A percentile compares a stretch with the other conserved stretches of the same genome.
phyloP scores from a whole-genome alignment of 306 rosid genomes.

The Geum urbanum region DNA sequence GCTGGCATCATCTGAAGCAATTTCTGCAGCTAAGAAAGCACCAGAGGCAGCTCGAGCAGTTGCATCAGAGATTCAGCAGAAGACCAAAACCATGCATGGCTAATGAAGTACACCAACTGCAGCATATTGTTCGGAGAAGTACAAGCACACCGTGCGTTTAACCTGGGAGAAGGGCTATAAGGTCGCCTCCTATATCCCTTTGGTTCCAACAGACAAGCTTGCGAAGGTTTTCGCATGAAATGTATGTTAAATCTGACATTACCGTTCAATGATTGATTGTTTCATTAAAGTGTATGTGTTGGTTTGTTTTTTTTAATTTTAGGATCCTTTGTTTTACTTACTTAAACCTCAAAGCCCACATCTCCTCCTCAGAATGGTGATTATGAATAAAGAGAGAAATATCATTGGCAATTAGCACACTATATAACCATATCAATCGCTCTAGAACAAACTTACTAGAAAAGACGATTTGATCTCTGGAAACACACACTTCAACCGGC shows the following conservation, averaged over 20 bases:
- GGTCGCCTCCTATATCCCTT: constrained; percentile 41
- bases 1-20: constrained; percentile 59
- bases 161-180: constrained; percentile 42
- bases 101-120: constrained; percentile 50
- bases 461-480: too few relatives aligned
- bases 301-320: neutral
- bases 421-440: too few relatives aligned
- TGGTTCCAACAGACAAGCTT: constrained; percentile 41
- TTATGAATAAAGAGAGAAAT: too few relatives aligned
- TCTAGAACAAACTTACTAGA: too few relatives aligned
- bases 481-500: too few relatives aligned
- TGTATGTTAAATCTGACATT: constrained; percentile 11
- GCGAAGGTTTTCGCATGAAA: constrained; percentile 30
- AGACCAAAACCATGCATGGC: constrained; percentile 22
- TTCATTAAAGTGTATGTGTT: too few relatives aligned
- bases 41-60: constrained; percentile 41
- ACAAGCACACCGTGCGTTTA: constrained; percentile 36
- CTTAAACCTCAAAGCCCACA: too few relatives aligned
- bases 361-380: too few relatives aligned
- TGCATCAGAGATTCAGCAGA: neutral
- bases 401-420: too few relatives aligned
- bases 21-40: constrained; percentile 29
- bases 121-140: constrained; percentile 34
- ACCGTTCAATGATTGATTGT: constrained; percentile 11
- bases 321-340: too few relatives aligned